phyloP scores from a whole-genome alignment of 495 filamentous ascomycete species.

The Eremomyces bilateralis region DNA sequence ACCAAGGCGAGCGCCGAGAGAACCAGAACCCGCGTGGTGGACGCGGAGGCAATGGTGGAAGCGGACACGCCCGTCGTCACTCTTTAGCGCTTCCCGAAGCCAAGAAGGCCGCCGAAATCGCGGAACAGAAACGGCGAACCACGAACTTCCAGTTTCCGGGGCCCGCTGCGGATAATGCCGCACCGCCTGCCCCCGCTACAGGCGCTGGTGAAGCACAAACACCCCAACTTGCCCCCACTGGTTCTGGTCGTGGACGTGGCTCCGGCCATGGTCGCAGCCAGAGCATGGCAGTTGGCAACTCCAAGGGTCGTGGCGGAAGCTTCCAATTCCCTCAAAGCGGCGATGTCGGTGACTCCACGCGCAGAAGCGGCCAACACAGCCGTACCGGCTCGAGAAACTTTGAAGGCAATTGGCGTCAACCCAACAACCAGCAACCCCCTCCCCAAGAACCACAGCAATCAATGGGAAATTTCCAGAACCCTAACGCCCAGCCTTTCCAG shows the following conservation, averaged over 20 bases:
- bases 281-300: conserved; percentile 42
- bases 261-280: conserved; percentile 38
- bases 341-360: conserved; percentile 35
- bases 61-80: conserved; percentile 83
- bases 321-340: conserved; percentile 47
- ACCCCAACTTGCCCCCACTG: conserved; percentile 8
- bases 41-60: conserved; percentile 39
- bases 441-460: conserved; percentile 18
- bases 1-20: conserved; percentile 41
- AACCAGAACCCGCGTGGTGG: conserved; percentile 51
- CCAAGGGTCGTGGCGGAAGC: conserved; percentile 35
- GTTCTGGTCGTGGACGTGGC: conserved; percentile 23
- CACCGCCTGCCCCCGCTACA: not conserved
- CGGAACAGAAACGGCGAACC: conserved; percentile 88
- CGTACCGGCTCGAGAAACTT: conserved; percentile 78
- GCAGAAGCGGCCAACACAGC: conserved; percentile 55
- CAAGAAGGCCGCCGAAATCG: conserved; percentile 90
- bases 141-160: conserved; percentile 88
- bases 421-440: conserved; percentile 26
- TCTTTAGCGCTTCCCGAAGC: conserved; percentile 88
- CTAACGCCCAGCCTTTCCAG: conserved; percentile 43
- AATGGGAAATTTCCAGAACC: conserved; percentile 39
- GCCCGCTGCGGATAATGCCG: conserved; percentile 33
- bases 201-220: not conserved
- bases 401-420: conserved; percentile 89